Base-by-base conservation (phyloP, 257 asterid species). In the Solanum chilense region DNA sequence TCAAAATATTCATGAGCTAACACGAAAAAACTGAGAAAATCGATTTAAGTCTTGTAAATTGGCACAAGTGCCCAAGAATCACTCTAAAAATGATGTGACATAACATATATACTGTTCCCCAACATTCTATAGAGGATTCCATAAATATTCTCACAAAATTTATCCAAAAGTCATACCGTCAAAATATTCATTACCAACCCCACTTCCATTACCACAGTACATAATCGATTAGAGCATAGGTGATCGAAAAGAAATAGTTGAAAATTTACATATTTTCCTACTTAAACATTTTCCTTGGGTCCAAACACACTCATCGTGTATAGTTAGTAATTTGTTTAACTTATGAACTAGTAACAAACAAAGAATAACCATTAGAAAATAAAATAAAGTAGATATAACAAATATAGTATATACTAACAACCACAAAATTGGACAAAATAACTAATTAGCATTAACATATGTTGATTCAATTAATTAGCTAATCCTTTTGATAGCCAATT, bases 381-480 rank as follows among this genome's bases (percentile, higher is more conserved):
- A 56, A 37, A 37, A 20, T 20, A 5, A 37, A 8, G 45, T 27
- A 45, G 25, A 45, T 35, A 70, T 84, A 84, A 87, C 87, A 37
- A 37, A 37, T 9, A 37, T 69, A 80, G 64, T 56, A 3, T 56
- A 20, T 20, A 56, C 60, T 45, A 82, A 23, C 3, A 7, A 42
- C 16, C 56, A 60, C 31, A 77, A 83, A 45, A 27, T 5, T 11
- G 27, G 18, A 47, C 39, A 35, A 56, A 58, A 16, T 45, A 23
- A 77, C 78, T 47, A 52, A 52, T 16, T 27, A 60, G 42, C 49
- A 85, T 42, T 87, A 89, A 74, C 88, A 84, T 62, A 87, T 86
- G 86, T 83, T 52, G 78, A 90, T 86, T 87, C 86, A 89, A 91
- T 89, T 86, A 88, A 91, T 90, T 87, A 87, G 90, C 90, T 94